phyloP scores from a whole-genome alignment of 2,329 filamentous ascomycete species.

The Diaporthe sp. region DNA sequence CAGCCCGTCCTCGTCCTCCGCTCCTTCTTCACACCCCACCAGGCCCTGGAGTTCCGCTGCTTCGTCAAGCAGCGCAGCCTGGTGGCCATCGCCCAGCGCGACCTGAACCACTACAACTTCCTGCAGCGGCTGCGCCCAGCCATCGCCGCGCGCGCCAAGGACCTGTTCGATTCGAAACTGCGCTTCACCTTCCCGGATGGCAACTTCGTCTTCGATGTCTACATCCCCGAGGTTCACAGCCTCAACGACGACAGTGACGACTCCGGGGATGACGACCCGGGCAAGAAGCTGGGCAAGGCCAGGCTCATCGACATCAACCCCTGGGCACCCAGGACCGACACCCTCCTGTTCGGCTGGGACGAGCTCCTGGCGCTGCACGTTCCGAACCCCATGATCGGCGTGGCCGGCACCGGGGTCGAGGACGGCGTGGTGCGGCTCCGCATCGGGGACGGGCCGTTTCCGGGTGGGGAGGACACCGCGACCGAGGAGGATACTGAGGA shows the following conservation, averaged over 20 bases:
- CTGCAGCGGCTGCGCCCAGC: slow-evolving; percentile 74
- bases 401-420: slow-evolving; percentile 52
- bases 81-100: slow-evolving; percentile 88
- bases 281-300: slow-evolving; percentile 76
- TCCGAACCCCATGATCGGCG: slow-evolving; percentile 69
- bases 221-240: slow-evolving; percentile 77
- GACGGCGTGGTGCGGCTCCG: slow-evolving; percentile 42
- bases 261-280: slow-evolving; percentile 62
- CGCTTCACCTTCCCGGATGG: slow-evolving; percentile 85
- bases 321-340: slow-evolving; percentile 91
- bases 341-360: slow-evolving; percentile 89
- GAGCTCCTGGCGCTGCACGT: slow-evolving; percentile 84
- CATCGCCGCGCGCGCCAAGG: slow-evolving; percentile 76
- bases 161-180: slow-evolving; percentile 83
- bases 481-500: slow-evolving; percentile 47
- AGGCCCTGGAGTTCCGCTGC: slow-evolving; percentile 93
- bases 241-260: slow-evolving; percentile 46
- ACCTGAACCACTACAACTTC: slow-evolving; percentile 92
- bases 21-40: slow-evolving; percentile 90
- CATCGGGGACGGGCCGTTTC: slow-evolving; percentile 48
- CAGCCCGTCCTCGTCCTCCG: slow-evolving; percentile 87
- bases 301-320: slow-evolving; percentile 96
- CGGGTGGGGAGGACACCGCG: slow-evolving; percentile 53
- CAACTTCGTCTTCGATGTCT: slow-evolving; percentile 92
- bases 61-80: slow-evolving; percentile 89